Base-by-base conservation (phyloP, 305 asterid species). In the Petunia hybrid region DNA sequence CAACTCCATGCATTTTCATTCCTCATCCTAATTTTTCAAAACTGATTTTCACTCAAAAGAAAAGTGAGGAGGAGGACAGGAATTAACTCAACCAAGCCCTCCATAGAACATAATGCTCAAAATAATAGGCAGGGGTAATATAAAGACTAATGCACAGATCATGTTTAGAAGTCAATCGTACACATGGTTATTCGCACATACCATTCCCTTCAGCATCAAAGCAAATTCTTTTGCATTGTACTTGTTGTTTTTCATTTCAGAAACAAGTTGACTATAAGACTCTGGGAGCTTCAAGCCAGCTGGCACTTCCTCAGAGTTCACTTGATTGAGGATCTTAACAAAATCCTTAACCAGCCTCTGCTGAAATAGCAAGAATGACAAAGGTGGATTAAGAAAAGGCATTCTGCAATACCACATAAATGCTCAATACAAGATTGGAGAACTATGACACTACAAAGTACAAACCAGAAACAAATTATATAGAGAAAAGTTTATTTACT, bases 131-230 rank as follows among this genome's bases (percentile, higher is more conserved):
- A 5, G 36, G 6, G 12, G 63, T 51, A 35, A 1, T 36, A 13
- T 51, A 51, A 39, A 73, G 14, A 45, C 46, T 12, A 48, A 73
- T 73, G 62, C 12, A 51, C 45, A 48, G 14, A 41, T 71, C 68
- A 31, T 60, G 60, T 63, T 61, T 51, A 61, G 40, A 12, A 43
- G 60, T 61, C 59, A 77, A 77, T 59, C 51, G n/a, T 39, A 60
- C 35, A 61, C 1, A 66, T 5, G 53, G 41, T 59, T 42, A 65
- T 22, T 43, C 12, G 77, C 75, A 51, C 88, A 59, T 88, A 93
- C 97, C 97, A 93, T 93, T 87, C 97, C 97, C 86, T 91, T 93
- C 88, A 93, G 87, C 82, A 91, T 87, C 79, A 89, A 71, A 62
- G 91, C 95, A 83, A 93, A 89, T 82, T 93, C 95, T 88, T 90